Conservation (phyloP, 768 basidiomycete genomes). For the Megacollybia marginata region DNA sequence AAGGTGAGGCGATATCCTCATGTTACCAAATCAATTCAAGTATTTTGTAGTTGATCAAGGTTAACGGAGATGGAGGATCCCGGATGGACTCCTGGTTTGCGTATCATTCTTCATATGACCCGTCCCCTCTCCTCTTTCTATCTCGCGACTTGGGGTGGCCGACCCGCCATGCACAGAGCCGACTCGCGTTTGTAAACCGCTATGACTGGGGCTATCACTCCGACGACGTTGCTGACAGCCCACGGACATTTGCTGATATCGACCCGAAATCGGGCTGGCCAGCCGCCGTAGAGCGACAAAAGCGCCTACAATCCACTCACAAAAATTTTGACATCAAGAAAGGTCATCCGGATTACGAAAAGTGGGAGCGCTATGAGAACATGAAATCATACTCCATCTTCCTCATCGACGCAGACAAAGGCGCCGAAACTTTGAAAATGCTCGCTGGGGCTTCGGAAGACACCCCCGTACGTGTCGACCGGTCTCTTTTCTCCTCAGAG, state of each 20-base stretch:
- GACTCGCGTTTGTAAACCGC: conserved; percentile 6
- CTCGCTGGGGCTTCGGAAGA: too few species aligned
- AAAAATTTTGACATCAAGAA: background rate
- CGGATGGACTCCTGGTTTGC: conserved; percentile 7
- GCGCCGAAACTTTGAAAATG: too few species aligned
- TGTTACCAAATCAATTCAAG: background rate
- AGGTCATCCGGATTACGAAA: conserved; percentile 5
- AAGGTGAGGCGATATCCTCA: conserved; percentile 3
- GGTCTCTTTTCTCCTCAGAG: background rate
- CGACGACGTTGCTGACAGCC: background rate
- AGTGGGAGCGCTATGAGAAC: conserved; percentile 4
- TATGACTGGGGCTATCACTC: conserved; percentile 9
- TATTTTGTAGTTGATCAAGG: conserved; percentile 1
- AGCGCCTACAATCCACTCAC: background rate
- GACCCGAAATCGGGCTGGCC: conserved; percentile 9
- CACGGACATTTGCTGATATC: conserved; percentile 5
- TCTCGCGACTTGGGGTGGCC: background rate
- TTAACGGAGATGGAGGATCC: conserved; percentile 5
- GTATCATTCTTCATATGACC: conserved; percentile 8
- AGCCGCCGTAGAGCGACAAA: conserved; percentile 4
- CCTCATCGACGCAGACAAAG: too few species aligned
- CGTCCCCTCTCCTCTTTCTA: conserved; percentile 3
- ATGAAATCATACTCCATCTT: background rate
- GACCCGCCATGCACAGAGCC: background rate
- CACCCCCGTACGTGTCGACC: too few species aligned